Conservation (phyloP, 2,329 filamentous ascomycete species). For the Aspergillus bombycis region DNA sequence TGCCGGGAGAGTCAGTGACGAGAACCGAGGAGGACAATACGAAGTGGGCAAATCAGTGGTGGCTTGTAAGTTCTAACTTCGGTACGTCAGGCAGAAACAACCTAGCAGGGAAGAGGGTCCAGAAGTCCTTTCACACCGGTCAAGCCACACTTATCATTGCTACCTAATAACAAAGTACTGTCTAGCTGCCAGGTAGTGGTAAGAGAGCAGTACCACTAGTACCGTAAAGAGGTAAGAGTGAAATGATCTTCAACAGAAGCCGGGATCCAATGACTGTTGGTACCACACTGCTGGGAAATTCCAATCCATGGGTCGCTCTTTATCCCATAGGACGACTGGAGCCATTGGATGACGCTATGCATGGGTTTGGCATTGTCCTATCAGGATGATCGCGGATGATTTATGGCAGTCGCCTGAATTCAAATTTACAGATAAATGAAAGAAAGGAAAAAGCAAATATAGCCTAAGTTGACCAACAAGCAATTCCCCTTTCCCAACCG, state of each 20-base stretch:
- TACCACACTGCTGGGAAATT: constrained; percentile 34
- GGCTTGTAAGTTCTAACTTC: constrained; percentile 2
- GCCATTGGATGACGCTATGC: constrained; percentile 1
- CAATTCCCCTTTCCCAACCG: neutral
- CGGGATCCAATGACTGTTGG: constrained; percentile 32
- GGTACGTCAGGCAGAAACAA: constrained; percentile 2
- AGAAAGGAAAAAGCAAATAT: neutral
- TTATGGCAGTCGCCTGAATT: neutral
- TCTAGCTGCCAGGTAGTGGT: neutral
- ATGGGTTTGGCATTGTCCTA: constrained; percentile 11
- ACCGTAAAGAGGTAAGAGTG: constrained; percentile 12
- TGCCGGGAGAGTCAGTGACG: constrained; percentile 15
- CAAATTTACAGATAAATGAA: neutral
- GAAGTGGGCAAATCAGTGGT: constrained; percentile 2
- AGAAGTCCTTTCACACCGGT: neutral
- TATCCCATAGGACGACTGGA: constrained; percentile 20
- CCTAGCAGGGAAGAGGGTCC: neutral
- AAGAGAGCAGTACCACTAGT: constrained; percentile 3
- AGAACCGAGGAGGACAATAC: neutral
- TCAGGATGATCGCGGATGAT: neutral
- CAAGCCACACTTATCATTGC: neutral
- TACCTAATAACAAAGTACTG: constrained; percentile 1
- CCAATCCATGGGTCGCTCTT: constrained; percentile 18
- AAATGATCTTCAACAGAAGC: constrained; percentile 23
- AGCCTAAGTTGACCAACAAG: neutral